Percentiles rank a stretch among this genome's conserved stretches.
Conservation (phyloP, 352 stramenopile genomes). For the Globisporangium radiosum region DNA sequence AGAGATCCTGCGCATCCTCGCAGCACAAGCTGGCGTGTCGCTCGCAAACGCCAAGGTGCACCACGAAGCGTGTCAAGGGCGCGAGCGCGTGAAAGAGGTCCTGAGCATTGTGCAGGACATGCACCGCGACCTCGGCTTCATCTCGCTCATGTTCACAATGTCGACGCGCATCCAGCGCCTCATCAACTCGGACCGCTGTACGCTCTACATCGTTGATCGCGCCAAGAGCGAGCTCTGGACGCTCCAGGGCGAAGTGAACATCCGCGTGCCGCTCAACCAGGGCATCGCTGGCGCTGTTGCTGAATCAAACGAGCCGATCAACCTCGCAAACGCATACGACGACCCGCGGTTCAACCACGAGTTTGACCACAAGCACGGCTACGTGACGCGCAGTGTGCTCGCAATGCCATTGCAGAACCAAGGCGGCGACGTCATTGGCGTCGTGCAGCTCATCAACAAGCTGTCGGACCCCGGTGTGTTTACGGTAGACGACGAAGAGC, state of each 20-base stretch:
- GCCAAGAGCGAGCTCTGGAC: slow-evolving; percentile 88
- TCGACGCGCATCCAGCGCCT: slow-evolving; percentile 83
- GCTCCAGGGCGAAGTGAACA: slow-evolving; percentile 85
- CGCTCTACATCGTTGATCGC: slow-evolving; percentile 90
- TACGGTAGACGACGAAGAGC: slow-evolving; percentile 78
- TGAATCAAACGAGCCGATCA: slow-evolving; percentile 62
- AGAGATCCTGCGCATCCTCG: slow-evolving; percentile 83
- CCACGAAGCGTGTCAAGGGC: slow-evolving; percentile 34
- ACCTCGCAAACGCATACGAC: slow-evolving; percentile 82
- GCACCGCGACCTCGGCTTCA: slow-evolving; percentile 86
- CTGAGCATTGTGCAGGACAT: slow-evolving; percentile 88
- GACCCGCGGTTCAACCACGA: slow-evolving; percentile 87
- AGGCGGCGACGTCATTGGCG: slow-evolving; percentile 69
- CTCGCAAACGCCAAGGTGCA: slow-evolving; percentile 83
- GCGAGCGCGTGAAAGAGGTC: slow-evolving; percentile 72
- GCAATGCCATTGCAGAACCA: slow-evolving; percentile 82
- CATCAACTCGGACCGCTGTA: slow-evolving; percentile 88
- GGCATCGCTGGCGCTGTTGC: slow-evolving; percentile 80
- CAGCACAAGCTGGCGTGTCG: slow-evolving; percentile 78
- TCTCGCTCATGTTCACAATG: slow-evolving; percentile 89
- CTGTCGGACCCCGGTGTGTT: slow-evolving; percentile 66
- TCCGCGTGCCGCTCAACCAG: slow-evolving; percentile 80
- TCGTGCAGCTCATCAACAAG: slow-evolving; percentile 89
- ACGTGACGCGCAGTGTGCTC: slow-evolving; percentile 82
- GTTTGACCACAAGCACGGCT: slow-evolving; percentile 84